Evolutionary conservation across 441 rosid genomes (phyloP).

Genomic region (Isatis lusitanica): DNA sequence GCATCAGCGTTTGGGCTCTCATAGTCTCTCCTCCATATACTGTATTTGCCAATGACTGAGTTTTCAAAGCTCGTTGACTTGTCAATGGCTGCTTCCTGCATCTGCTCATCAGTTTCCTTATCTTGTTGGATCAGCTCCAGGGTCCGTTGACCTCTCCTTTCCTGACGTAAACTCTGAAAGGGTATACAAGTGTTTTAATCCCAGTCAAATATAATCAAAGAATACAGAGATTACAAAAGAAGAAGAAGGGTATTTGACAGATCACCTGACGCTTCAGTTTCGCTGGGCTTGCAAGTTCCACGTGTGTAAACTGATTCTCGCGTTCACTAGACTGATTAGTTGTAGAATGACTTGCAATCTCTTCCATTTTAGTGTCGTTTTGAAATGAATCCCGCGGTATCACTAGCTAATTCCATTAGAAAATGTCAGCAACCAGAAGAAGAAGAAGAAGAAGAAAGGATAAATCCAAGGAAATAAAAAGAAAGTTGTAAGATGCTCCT

Average conservation of each 20-base stretch:
- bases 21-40: constrained; percentile 90
- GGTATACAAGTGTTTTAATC: constrained; percentile 34
- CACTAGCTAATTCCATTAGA: constrained; percentile 33
- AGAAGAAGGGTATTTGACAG: constrained; percentile 23
- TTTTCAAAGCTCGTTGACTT: constrained; percentile 55
- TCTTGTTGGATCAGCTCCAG: constrained; percentile 59
- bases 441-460: background rate
- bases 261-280: constrained; percentile 80
- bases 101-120: constrained; percentile 53
- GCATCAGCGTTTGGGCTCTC: constrained; percentile 83
- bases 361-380: constrained; percentile 36
- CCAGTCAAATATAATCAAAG: constrained; percentile 26
- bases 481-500: background rate
- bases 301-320: constrained; percentile 32
- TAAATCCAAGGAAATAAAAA: constrained; percentile 5
- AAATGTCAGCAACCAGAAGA: constrained; percentile 21
- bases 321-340: constrained; percentile 39
- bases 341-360: constrained; percentile 33
- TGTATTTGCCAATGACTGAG: constrained; percentile 67
- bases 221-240: constrained; percentile 4
- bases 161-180: constrained; percentile 56
- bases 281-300: constrained; percentile 58
- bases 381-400: constrained; percentile 41
- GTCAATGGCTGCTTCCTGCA: constrained; percentile 61
- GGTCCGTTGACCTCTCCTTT: constrained; percentile 63